A percentile compares a stretch with the other conserved stretches of the same genome.
These are phyloP conservation scores for Saitozyma podzolica DNA, from an alignment of 768 basidiomycete genomes.

Conservation along the genomic window DNA sequence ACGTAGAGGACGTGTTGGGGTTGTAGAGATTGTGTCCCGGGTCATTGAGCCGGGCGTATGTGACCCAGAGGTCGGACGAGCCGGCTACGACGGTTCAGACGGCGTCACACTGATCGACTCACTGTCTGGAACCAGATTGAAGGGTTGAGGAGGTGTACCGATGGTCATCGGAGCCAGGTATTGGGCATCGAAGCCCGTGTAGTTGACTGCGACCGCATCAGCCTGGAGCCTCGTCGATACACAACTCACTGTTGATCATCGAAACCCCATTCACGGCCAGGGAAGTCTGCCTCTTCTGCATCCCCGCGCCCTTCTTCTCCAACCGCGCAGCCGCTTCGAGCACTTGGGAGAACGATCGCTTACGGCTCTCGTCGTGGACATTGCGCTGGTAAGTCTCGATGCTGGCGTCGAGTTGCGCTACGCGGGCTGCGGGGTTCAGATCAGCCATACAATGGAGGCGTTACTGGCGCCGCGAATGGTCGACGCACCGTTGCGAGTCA, in stretches of 20 bases:
- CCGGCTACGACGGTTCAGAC: slow-evolving; percentile 3
- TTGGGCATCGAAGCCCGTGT: slow-evolving; percentile 5
- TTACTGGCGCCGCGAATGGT: too few relatives aligned
- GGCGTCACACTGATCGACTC: not conserved
- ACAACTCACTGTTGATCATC: slow-evolving; percentile 4
- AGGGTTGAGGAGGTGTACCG: slow-evolving; percentile 11
- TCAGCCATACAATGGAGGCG: too few relatives aligned
- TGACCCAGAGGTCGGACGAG: slow-evolving; percentile 15
- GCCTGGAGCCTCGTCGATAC: not conserved
- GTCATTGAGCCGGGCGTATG: not conserved
- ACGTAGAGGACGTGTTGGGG: slow-evolving; percentile 6
- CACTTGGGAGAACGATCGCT: too few relatives aligned
- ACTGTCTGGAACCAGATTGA: slow-evolving; percentile 12
- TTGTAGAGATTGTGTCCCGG: slow-evolving; percentile 15
- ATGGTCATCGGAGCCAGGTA: slow-evolving; percentile 9
- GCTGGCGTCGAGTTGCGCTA: too few relatives aligned
- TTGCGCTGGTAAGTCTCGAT: too few relatives aligned
- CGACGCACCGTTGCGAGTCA: too few relatives aligned
- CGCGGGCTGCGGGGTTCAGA: too few relatives aligned
- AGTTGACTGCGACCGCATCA: not conserved
- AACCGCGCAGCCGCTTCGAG: not conserved
- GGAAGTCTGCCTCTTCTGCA: slow-evolving; percentile 4
- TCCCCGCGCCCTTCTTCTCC: not conserved
- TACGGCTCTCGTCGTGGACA: too few relatives aligned
- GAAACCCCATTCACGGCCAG: slow-evolving; percentile 2